Base-by-base conservation (phyloP, 345 rosid genomes). In the Bruguiera gymnorhiza region DNA sequence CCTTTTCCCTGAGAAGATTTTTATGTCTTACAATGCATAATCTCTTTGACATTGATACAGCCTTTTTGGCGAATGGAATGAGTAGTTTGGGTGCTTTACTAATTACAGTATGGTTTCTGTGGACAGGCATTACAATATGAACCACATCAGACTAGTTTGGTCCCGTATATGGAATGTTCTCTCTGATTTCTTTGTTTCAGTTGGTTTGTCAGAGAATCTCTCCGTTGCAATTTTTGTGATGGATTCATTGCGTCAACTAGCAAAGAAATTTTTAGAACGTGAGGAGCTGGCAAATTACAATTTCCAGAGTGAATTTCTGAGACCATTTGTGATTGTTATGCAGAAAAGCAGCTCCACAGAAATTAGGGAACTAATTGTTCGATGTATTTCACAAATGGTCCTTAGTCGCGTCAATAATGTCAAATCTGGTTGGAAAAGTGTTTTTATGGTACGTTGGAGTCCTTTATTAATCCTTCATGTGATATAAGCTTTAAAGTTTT, bases 371-470 rank as follows among this genome's bases (percentile, higher is more conserved):
- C 74, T 93, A 81, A 89, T 91, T 57, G 87, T 93, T 82, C 88
- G 98, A 75, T 91, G 95, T 78, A 84, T 91, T 74, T 94, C 97
- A 57, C 98, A 91, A 83, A 94, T 94, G 98, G 98, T 94, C 69
- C 94, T 94, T 69, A 86, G 88, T 81, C 96, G 95, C 36, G 98
- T 91, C 68, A 82, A 75, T 67, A 87, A 91, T 75, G 98, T 91
- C 75, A 94, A 94, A 80, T 94, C 98, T 80, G 98, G 98, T 27
- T 94, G 97, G 98, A 94, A 88, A 84, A 94, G 97, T 79, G 97
- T 94, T 77, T 94, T 94, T 79, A 76, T 82, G 96, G 98, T 94
- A 89, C 34, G 85, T 66, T 69, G 36, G 43, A 46, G 10, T 46
- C 53, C 18, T 18, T 31, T 20, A 11, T 54, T 58, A 24, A 43